Evolutionary conservation across 352 stramenopile genomes (phyloP).

Genomic region (Pythium sukuiense): DNA sequence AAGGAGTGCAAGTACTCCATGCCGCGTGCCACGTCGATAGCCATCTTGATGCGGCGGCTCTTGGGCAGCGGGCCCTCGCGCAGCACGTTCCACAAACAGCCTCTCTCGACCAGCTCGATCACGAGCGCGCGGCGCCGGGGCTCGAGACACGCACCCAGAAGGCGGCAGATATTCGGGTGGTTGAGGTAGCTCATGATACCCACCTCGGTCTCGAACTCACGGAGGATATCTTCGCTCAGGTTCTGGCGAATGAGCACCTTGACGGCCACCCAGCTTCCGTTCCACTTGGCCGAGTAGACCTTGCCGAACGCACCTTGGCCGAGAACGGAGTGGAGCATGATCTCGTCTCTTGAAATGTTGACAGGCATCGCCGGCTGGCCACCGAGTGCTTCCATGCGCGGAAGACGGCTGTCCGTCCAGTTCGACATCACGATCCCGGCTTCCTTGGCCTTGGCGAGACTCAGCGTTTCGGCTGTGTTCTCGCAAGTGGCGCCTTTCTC

Average conservation of each 20-base stretch:
- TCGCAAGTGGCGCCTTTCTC: constrained; percentile 13
- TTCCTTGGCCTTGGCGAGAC: constrained; percentile 54
- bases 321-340: constrained; percentile 57
- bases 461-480: constrained; percentile 40
- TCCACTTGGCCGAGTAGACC: constrained; percentile 69
- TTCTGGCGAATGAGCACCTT: constrained; percentile 80
- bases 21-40: constrained; percentile 73
- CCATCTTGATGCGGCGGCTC: constrained; percentile 55
- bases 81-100: constrained; percentile 93
- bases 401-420: constrained; percentile 36
- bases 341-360: constrained; percentile 64
- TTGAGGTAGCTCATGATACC: constrained; percentile 89
- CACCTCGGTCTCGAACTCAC: constrained; percentile 80
- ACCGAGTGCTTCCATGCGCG: constrained; percentile 22
- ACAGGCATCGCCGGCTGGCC: constrained; percentile 36
- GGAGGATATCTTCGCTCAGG: constrained; percentile 60
- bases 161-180: constrained; percentile 97
- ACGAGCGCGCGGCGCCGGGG: constrained; percentile 93
- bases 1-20: constrained; percentile 91
- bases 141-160: constrained; percentile 94
- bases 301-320: constrained; percentile 81
- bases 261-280: constrained; percentile 55
- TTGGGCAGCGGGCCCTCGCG: constrained; percentile 44
- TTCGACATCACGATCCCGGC: constrained; percentile 65
- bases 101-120: constrained; percentile 92